These are phyloP conservation scores for Anthoceros angustus DNA, from an alignment of 225 moss, liverwort and hornwort species.

Conservation along the genomic window DNA sequence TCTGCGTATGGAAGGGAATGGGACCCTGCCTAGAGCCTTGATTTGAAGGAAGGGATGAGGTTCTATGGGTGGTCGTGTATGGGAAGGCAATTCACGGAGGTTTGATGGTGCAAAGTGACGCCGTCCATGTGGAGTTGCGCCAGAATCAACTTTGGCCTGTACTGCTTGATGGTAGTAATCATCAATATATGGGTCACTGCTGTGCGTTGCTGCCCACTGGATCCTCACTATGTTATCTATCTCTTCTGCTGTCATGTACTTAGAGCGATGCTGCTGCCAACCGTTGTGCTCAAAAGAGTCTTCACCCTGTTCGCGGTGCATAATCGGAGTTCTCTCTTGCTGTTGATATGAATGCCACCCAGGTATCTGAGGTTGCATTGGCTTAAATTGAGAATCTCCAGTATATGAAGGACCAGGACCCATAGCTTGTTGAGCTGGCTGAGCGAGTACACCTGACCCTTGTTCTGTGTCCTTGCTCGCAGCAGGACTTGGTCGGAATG, in stretches of 20 bases:
- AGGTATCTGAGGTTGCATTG: background rate
- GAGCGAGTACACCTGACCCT: background rate
- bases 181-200: constrained; percentile 86
- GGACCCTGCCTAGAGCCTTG: constrained; percentile 85
- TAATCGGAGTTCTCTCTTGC: background rate
- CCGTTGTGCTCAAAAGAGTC: constrained; percentile 29
- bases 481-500: background rate
- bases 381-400: background rate
- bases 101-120: constrained; percentile 82
- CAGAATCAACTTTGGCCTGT: constrained; percentile 43
- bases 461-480: background rate
- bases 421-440: background rate
- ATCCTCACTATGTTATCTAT: constrained; percentile 94
- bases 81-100: constrained; percentile 82
- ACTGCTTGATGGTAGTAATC: constrained; percentile 96
- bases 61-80: constrained; percentile 71
- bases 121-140: constrained; percentile 55
- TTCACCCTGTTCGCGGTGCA: constrained; percentile 21
- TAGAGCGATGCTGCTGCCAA: constrained; percentile 75
- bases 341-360: background rate
- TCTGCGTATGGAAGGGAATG: constrained; percentile 87
- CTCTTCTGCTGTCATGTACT: constrained; percentile 91
- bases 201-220: constrained; percentile 97
- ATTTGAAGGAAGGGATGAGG: constrained; percentile 95
- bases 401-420: background rate